These are phyloP conservation scores for Monilinia polystroma DNA, from an alignment of 2,329 filamentous ascomycete species.

Conservation along the genomic window DNA sequence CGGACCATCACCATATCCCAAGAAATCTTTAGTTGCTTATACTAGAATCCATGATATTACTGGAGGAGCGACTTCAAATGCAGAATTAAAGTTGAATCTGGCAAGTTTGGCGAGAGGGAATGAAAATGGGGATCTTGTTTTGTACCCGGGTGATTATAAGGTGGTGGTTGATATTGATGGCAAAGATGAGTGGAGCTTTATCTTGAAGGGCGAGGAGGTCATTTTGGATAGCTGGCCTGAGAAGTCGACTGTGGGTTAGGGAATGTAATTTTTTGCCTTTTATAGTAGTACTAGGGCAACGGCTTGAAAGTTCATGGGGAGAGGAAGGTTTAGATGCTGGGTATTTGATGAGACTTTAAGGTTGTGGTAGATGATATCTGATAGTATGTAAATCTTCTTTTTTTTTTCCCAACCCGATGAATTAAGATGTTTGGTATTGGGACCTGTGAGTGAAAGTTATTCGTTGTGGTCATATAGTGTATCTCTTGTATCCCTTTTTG, in stretches of 20 bases:
- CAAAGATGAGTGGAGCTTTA: conserved; percentile 46
- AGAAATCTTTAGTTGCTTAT: conserved; percentile 54
- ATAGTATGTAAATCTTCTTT: too few species aligned
- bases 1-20: conserved; percentile 51
- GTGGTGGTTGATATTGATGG: conserved; percentile 48
- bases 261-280: not conserved
- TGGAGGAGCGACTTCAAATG: conserved; percentile 39
- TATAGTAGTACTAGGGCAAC: not conserved
- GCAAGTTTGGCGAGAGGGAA: conserved; percentile 52
- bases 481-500: too few species aligned
- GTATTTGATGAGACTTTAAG: too few species aligned
- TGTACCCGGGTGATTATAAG: conserved; percentile 55
- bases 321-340: not conserved
- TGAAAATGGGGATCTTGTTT: conserved; percentile 49
- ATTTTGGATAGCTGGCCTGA: conserved; percentile 43
- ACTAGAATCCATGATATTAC: conserved; percentile 39
- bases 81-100: conserved; percentile 46
- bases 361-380: too few species aligned
- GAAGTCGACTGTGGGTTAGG: not conserved
- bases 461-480: too few species aligned
- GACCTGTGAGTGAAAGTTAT: too few species aligned
- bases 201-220: conserved; percentile 46
- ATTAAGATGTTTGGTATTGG: too few species aligned
- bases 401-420: too few species aligned
- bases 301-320: not conserved